phyloP scores from a whole-genome alignment of 768 basidiomycete genomes.

The Arthromyces matolae region DNA sequence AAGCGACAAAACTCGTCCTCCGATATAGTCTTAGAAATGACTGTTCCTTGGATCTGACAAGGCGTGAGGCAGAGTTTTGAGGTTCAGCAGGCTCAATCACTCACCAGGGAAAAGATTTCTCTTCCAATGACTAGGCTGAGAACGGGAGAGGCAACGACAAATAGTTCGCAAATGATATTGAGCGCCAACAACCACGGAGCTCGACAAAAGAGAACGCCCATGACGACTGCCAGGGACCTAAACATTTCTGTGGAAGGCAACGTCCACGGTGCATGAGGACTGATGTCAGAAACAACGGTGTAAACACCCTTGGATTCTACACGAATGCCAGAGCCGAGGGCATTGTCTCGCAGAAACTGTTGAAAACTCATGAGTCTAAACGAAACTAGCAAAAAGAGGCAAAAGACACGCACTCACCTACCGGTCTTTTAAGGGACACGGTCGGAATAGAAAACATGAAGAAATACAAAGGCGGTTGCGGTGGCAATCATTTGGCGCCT shows the following conservation, averaged over 20 bases:
- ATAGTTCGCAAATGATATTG: slow-evolving; percentile 26
- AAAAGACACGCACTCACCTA: neutral
- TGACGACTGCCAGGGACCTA: slow-evolving; percentile 16
- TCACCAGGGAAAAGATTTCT: neutral
- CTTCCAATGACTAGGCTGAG: slow-evolving; percentile 26
- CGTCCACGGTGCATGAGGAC: neutral
- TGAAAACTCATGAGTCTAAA: neutral
- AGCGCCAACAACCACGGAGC: slow-evolving; percentile 19
- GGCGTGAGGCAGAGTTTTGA: neutral
- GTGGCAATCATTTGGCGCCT: neutral
- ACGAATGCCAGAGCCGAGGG: slow-evolving; percentile 10
- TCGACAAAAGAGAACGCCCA: slow-evolving; percentile 20
- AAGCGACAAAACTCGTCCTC: slow-evolving; percentile 3
- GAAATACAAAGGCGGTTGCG: neutral
- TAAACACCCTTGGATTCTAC: slow-evolving; percentile 34
- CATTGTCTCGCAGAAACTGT: neutral
- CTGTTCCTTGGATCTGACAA: slow-evolving; percentile 14
- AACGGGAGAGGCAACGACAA: slow-evolving; percentile 32
- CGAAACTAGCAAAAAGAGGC: neutral
- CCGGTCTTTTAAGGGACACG: neutral
- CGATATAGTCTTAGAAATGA: slow-evolving; percentile 3
- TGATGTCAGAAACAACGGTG: slow-evolving; percentile 27
- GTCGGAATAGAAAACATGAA: neutral
- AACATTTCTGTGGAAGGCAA: neutral
- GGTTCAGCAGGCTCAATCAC: neutral